Evolutionary conservation across 306 rosid genomes (phyloP).

Genomic region (Vigna mungo): DNA sequence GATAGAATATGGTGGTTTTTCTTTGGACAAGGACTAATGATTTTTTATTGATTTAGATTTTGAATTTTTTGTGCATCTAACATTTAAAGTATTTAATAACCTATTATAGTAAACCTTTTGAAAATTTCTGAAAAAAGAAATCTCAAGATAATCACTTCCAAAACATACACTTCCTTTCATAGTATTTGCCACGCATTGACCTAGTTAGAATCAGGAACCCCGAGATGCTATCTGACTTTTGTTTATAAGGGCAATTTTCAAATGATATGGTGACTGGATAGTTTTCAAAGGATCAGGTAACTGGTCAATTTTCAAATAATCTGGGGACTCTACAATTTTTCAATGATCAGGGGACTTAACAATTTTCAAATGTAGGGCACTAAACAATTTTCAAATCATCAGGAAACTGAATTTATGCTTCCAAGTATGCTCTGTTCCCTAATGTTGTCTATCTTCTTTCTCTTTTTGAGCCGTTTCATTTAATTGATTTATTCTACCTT

Average conservation of each 20-base stretch:
- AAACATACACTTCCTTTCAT: slow-evolving; percentile 14
- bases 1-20: slow-evolving; percentile 23
- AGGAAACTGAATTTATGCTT: too few relatives aligned
- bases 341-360: slow-evolving; percentile 51
- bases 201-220: slow-evolving; percentile 84
- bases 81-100: neutral
- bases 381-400: slow-evolving; percentile 73
- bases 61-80: slow-evolving; percentile 39
- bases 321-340: too few relatives aligned
- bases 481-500: neutral
- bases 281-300: slow-evolving; percentile 67
- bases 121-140: neutral
- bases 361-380: slow-evolving; percentile 71
- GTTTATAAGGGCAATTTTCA: slow-evolving; percentile 90
- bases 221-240: slow-evolving; percentile 84
- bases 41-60: slow-evolving; percentile 32
- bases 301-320: too few relatives aligned
- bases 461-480: neutral
- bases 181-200: slow-evolving; percentile 69
- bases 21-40: neutral
- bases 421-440: neutral
- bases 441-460: neutral
- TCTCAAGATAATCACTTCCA: neutral
- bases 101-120: neutral
- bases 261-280: slow-evolving; percentile 44